phyloP scores from a whole-genome alignment of 257 asterid species.

The Jacaranda copaia region DNA sequence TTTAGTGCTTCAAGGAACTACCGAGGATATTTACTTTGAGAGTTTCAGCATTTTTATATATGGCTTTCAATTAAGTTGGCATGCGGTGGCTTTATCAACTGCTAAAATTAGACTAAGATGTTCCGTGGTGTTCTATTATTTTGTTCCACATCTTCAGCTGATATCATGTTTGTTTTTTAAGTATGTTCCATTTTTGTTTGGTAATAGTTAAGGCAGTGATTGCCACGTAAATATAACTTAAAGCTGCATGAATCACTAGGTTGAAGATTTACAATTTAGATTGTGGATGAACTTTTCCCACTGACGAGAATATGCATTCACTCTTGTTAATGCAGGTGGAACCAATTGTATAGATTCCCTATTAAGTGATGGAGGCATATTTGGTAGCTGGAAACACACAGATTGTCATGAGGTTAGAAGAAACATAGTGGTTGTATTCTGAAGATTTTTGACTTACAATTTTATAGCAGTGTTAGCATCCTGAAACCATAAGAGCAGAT shows the following conservation, averaged over 20 bases:
- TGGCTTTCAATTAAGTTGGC: too few relatives aligned
- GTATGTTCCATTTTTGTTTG: neutral
- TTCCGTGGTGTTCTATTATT: neutral
- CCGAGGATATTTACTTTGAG: too few relatives aligned
- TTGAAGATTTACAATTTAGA: neutral
- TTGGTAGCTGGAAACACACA: neutral
- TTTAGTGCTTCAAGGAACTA: too few relatives aligned
- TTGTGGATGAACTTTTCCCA: neutral
- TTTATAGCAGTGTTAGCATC: neutral
- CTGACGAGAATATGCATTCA: neutral
- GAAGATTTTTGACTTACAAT: neutral
- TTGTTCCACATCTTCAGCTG: neutral
- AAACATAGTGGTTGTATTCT: neutral
- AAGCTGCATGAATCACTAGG: neutral
- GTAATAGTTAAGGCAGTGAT: neutral
- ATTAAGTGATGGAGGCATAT: neutral
- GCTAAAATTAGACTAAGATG: too few relatives aligned
- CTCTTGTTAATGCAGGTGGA: neutral
- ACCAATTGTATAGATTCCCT: neutral
- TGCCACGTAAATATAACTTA: neutral
- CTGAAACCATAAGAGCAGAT: neutral
- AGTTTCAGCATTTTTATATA: too few relatives aligned
- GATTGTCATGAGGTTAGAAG: neutral
- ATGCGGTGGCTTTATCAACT: too few relatives aligned
- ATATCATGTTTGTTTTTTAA: neutral